phyloP scores from a whole-genome alignment of 1,139 yeast genomes.

The Yamadazyma epiphylla region DNA sequence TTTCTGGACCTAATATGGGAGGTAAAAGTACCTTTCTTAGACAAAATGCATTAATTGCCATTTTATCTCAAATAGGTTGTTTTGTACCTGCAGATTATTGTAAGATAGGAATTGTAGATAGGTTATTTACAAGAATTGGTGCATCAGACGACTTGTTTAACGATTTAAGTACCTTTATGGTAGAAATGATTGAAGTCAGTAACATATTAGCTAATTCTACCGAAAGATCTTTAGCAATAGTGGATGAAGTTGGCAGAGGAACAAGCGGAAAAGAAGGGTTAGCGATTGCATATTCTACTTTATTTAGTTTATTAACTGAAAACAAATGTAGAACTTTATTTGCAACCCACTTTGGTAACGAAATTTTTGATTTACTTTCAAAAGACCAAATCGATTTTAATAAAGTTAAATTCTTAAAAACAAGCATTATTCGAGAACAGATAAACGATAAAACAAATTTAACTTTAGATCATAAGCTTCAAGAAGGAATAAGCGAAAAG shows the following conservation, averaged over 20 bases:
- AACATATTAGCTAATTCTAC: constrained; percentile 78
- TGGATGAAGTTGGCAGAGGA: constrained; percentile 97
- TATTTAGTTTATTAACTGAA: constrained; percentile 50
- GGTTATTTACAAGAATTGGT: constrained; percentile 83
- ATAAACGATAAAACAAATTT: constrained; percentile 19
- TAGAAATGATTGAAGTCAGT: constrained; percentile 95
- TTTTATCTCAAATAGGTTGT: constrained; percentile 86
- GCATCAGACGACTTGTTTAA: constrained; percentile 87
- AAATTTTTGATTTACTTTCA: constrained; percentile 38
- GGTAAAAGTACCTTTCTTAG: constrained; percentile 90
- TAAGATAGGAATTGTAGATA: constrained; percentile 75
- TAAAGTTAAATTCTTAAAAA: constrained; percentile 46
- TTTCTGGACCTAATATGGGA: constrained; percentile 98
- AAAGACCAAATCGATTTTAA: constrained; percentile 23
- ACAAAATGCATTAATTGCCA: constrained; percentile 80
- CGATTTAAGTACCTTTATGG: constrained; percentile 93
- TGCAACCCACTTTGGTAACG: constrained; percentile 91
- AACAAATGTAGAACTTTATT: constrained; percentile 76
- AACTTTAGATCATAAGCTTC: constrained; percentile 59
- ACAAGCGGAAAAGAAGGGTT: constrained; percentile 88
- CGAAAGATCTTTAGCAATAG: constrained; percentile 68
- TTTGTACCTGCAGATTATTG: constrained; percentile 82
- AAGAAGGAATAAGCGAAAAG: constrained; percentile 67
- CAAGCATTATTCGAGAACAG: constrained; percentile 33
- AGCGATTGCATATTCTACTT: constrained; percentile 83